Evolutionary conservation across 306 rosid genomes (phyloP), one percentile per base, ranked within the genome.

Genomic region (Neltuma alba): DNA sequence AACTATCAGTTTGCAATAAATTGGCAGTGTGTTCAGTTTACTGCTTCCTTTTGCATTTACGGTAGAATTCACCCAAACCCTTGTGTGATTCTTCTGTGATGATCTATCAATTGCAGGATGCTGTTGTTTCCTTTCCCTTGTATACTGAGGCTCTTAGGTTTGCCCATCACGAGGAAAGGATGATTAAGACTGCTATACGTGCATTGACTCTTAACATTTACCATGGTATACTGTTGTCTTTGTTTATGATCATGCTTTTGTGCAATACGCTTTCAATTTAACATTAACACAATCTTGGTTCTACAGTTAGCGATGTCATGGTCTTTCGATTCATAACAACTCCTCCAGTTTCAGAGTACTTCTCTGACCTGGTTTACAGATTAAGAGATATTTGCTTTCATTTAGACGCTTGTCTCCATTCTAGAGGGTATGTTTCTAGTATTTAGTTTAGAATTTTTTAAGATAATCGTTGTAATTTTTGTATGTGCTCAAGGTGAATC

Each of bases 261-360:
- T 60, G 63, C 23, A 66, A 58, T 81, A 70, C 31, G 76, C 44
- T 80, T 87, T 72, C 70, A 81, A 84, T 45, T 74, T 75, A 79
- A 72, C 76, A 65, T 50, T 80, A 64, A 70, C 81, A 75, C 80
- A 55, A 42, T 83, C 78, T 86, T 91, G 82, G 80, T 82, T 86
- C 28, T 87, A 89, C 97, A 93, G 94, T 88, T 86, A 74, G 92
- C n/a, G 97, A 93, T 86, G 90, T 79, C 70, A 84, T 83, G 91
- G 90, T 86, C 61, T 88, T 63, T 80, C 89, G 87, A 86, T 93
- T 87, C 79, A 91, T 93, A 74, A 83, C 86, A 31, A 75, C 89
- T 83, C 86, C 94, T 83, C 94, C 98, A 76, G 91, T 87, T 84
- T 93, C 98, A 60, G 84, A 86, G 54, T 91, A 93, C 86, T 89